Percentiles rank a stretch among this genome's conserved stretches.
Conservation (phyloP, 371 early-diverging fungal species). For the Zopfochytrium polystomum region DNA sequence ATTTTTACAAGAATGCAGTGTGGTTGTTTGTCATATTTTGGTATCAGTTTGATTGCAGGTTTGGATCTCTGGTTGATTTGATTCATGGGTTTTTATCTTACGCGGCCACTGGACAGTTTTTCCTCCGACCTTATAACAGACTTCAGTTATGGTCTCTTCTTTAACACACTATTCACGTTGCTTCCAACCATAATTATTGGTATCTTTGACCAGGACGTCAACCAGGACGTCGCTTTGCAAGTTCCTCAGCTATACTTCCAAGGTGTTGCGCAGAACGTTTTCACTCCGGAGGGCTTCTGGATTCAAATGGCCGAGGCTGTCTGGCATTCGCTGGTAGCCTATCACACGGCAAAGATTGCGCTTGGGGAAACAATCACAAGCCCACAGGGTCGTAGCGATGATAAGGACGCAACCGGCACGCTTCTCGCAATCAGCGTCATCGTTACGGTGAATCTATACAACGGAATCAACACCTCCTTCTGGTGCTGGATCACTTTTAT, state of each 20-base stretch:
- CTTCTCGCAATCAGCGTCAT: conserved; percentile 71
- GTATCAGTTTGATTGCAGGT: conserved; percentile 56
- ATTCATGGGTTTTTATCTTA: neutral
- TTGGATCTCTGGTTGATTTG: conserved; percentile 6
- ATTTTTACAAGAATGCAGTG: conserved; percentile 73
- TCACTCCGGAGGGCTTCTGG: conserved; percentile 78
- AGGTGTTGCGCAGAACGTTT: conserved; percentile 80
- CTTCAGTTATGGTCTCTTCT: conserved; percentile 62
- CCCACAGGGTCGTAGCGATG: conserved; percentile 55
- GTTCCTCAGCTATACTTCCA: conserved; percentile 84
- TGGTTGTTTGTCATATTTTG: conserved; percentile 66
- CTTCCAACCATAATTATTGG: conserved; percentile 59
- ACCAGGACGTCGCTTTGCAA: conserved; percentile 63
- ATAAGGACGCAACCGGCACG: conserved; percentile 73
- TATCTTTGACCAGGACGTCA: conserved; percentile 88
- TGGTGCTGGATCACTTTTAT: conserved; percentile 68
- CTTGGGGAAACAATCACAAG: conserved; percentile 49
- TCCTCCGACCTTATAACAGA: conserved; percentile 85
- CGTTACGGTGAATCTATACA: conserved; percentile 75
- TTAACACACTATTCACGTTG: conserved; percentile 49
- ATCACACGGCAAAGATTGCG: conserved; percentile 64
- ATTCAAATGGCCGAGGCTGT: conserved; percentile 77
- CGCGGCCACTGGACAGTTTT: conserved; percentile 34
- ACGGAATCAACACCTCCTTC: conserved; percentile 66
- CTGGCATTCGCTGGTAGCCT: conserved; percentile 83